A percentile compares a stretch with the other conserved stretches of the same genome.
These are phyloP conservation scores for Mucor sp. DNA, from an alignment of 371 early-diverging fungal species.

Conservation along the genomic window DNA sequence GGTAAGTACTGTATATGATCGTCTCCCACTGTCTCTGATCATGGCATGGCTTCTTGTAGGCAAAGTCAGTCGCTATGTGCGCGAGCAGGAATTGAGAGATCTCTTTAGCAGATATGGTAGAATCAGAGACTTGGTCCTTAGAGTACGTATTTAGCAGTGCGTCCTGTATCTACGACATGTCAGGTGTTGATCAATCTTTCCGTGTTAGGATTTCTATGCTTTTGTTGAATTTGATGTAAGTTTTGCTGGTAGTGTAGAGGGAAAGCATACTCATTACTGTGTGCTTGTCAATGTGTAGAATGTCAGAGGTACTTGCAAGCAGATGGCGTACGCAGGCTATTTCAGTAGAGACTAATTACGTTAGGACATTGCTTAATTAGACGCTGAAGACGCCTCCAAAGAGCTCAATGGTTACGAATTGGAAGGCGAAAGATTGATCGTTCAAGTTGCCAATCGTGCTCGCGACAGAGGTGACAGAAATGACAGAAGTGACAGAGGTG, in stretches of 20 bases:
- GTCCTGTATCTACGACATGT: slow-evolving; percentile 2
- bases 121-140: slow-evolving; percentile 30
- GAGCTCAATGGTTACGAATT: slow-evolving; percentile 65
- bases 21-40: not conserved
- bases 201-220: slow-evolving; percentile 31
- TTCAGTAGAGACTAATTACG: not conserved
- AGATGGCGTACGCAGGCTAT: not conserved
- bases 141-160: slow-evolving; percentile 17
- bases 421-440: slow-evolving; percentile 39
- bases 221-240: slow-evolving; percentile 63
- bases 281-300: slow-evolving; percentile 17
- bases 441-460: slow-evolving; percentile 41
- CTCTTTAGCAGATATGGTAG: slow-evolving; percentile 36
- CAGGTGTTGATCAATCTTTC: slow-evolving; percentile 10
- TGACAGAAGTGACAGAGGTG: not conserved
- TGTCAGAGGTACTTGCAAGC: slow-evolving; percentile 14
- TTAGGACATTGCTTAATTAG: slow-evolving; percentile 19
- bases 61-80: slow-evolving; percentile 39
- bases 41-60: slow-evolving; percentile 17
- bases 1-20: slow-evolving; percentile 15
- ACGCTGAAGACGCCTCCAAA: slow-evolving; percentile 78
- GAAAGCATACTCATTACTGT: not conserved
- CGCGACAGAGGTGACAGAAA: slow-evolving; percentile 8
- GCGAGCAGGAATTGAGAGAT: slow-evolving; percentile 41
- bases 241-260: not conserved